Base-by-base conservation (phyloP, 2,329 filamentous ascomycete genomes). In the Sphaerostilbella broomeana region DNA sequence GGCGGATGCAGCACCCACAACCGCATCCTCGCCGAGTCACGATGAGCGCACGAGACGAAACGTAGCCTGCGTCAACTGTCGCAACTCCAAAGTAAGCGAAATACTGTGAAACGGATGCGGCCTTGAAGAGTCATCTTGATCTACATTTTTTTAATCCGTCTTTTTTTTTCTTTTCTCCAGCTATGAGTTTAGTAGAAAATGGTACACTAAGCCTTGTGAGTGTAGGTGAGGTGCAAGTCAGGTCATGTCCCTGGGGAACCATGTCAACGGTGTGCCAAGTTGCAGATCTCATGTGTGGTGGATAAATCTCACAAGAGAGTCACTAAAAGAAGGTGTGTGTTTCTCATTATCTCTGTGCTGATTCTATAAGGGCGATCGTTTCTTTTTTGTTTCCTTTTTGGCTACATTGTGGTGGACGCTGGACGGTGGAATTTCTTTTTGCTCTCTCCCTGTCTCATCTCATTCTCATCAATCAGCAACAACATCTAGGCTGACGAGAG, bases 271-370 rank as follows among this genome's bases (percentile, higher is more conserved):
- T 70, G 68, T 44, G 53, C 60, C 42, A 70, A 70, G 54, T 53
- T 69, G 17, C 53, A 62, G 26, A 53, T 68, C 20, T 49, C 59
- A 13, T 70, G 68, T 38, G 60, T 70, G 9, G 64, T 70, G 20
- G 67, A 70, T 48, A 69, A 65, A 50, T 59, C 60, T 34, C 67
- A 70, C 43, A 70, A 70, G 52, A 59, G 68, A 44, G 59, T 65
- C 27, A 69, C 67, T 4, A 64, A 62, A 43, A 52, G 64, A 55
- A 70, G 67, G 67, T 67, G 49, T 10, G 27, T 16, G 16, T 33
- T 17, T 20, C 8, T 19, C 9, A 17, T 28, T 13, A 2, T 20
- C 4, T 9, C 6, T 9, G 7, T 10, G 13, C 27, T 30, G 6
- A 17, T 38, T 21, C 10, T 13, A 24, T 22, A n/a, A n/a, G n/a